Base-by-base conservation (phyloP, 169 alveolate genomes). In the Plasmodium knowlesi region DNA sequence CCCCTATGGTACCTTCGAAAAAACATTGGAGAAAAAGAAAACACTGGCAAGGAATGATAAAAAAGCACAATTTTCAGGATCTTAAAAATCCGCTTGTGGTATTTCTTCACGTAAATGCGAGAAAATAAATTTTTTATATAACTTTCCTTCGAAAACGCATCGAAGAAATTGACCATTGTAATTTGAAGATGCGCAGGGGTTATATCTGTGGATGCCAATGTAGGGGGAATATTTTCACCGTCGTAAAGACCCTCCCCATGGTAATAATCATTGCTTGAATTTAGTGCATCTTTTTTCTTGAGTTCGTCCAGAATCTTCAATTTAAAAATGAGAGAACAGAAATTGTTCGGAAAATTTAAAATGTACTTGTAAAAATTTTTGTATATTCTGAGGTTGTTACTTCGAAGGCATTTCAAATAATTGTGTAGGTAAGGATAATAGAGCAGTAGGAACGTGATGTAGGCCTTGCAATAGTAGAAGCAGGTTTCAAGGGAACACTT, bases 81-180 rank as follows among this genome's bases (percentile, higher is more conserved):
- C 53, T 57, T 67, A n/a, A 90, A 81, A 39, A 90, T 90, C 22
- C 82, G 16, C 74, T 54, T 81, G 28, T 90, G 95, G 74, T 90
- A 71, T 71, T 90, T 90, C 50, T 81, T 90, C 74, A 81, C 43
- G 73, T 90, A 90, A 41, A 90, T 81, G 71, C 95, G 72, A n/a
- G 95, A 80, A 81, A 90, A 90, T 70, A 90, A 53, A 14, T 81
- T 80, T 70, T 82, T 81, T 81, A 90, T 90, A 81, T 81, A 90
- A 81, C 82, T 67, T 4, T 80, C 57, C 19, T 90, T 80, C 16
- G 95, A 67, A 30, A 80, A 81, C 1, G 8, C 19, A 28, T 90
- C 95, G 25, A 25, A 50, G 82, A 90, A 90, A 22, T 81, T 30
- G 53, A 54, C 92, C 53, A 22, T 43, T 19, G 28, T 28, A 5